These are phyloP conservation scores for Epipyxis sp. DNA, from an alignment of 108 stramenopile species.

Conservation along the genomic window DNA sequence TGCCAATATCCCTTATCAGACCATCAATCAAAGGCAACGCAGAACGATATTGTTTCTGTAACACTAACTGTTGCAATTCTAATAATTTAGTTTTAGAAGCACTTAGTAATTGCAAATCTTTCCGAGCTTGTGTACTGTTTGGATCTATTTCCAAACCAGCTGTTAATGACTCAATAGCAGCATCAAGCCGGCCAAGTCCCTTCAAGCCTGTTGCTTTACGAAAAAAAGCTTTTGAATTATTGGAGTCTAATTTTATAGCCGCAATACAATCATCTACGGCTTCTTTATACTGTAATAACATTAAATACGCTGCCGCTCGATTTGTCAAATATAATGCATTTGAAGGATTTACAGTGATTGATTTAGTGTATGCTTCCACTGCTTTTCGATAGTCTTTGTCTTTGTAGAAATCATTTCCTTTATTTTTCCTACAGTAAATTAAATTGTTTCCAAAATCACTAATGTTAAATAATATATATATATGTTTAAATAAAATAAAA, in stretches of 20 bases:
- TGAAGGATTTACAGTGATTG: neutral
- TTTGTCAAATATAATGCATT: neutral
- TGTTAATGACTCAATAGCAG: neutral
- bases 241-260: constrained; percentile 14
- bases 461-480: too few relatives aligned
- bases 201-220: constrained; percentile 23
- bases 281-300: constrained; percentile 9
- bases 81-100: neutral
- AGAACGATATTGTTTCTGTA: neutral
- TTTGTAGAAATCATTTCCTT: constrained; percentile 27
- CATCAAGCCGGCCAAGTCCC: constrained; percentile 24
- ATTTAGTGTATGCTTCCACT: neutral
- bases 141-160: constrained; percentile 1
- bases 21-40: neutral
- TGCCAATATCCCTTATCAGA: constrained; percentile 4
- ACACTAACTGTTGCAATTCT: neutral
- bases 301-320: constrained; percentile 30
- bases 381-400: neutral
- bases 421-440: constrained; percentile 26
- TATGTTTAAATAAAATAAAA: too few relatives aligned
- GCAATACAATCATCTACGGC: constrained; percentile 7
- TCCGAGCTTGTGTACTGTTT: neutral
- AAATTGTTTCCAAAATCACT: too few relatives aligned
- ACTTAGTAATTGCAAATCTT: neutral
- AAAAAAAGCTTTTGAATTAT: constrained; percentile 20